phyloP scores from a whole-genome alignment of 129 eudicot genomes.

The Calendula officinalis region DNA sequence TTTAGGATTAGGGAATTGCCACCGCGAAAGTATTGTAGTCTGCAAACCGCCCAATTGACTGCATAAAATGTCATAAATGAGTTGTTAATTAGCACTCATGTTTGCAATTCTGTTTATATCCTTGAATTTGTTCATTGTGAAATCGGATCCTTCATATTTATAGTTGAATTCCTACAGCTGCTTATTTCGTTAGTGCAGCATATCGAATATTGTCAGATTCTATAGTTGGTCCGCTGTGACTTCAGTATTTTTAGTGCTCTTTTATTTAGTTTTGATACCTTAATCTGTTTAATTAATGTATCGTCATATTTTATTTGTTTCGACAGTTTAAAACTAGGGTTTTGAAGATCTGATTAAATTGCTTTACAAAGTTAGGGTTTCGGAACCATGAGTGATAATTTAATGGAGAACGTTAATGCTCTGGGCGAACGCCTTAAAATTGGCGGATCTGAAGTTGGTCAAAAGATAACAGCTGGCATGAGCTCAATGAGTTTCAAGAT shows the following conservation, averaged over 20 bases:
- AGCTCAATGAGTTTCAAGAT: conserved; percentile 89
- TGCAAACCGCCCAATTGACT: conserved; percentile 17
- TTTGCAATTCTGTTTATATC: not conserved
- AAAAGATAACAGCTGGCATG: conserved; percentile 77
- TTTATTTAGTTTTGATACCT: not conserved
- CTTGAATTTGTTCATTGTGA: not conserved
- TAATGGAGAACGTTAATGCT: conserved; percentile 84
- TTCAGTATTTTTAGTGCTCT: not conserved
- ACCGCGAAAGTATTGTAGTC: too few species aligned
- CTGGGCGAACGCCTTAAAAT: conserved; percentile 78
- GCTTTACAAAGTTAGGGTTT: conserved; percentile 5
- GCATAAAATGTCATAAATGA: not conserved
- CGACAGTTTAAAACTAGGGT: not conserved
- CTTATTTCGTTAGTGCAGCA: not conserved
- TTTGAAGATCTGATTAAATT: conserved; percentile 24
- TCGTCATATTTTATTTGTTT: not conserved
- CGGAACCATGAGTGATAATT: conserved; percentile 74
- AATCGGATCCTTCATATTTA: conserved; percentile 15
- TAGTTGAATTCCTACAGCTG: not conserved
- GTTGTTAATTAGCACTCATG: not conserved
- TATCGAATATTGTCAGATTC: not conserved
- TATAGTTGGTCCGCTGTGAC: not conserved
- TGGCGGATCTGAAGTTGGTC: conserved; percentile 87
- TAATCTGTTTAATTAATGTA: too few species aligned
- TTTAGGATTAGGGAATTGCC: not conserved